phyloP scores from a whole-genome alignment of 768 basidiomycete genomes.

The Pleurotus salmoneostramineus region DNA sequence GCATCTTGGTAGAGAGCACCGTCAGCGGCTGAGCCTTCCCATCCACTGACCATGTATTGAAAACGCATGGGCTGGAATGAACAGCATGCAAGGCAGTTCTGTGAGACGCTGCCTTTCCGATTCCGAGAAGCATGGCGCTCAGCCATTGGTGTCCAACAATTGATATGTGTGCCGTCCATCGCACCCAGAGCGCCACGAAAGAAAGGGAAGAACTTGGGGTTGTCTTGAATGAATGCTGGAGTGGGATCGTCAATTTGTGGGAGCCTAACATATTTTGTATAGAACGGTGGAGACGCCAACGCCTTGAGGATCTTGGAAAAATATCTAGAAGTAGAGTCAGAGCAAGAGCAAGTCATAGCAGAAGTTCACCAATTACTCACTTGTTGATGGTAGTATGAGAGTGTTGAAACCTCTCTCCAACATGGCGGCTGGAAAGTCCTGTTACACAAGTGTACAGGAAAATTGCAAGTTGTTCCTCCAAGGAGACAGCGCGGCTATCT shows the following conservation, averaged over 20 bases:
- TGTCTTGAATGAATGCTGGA: conserved; percentile 14
- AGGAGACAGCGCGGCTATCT: background rate
- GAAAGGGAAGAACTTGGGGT: conserved; percentile 25
- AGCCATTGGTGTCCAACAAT: conserved; percentile 14
- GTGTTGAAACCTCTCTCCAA: conserved; percentile 25
- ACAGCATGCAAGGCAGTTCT: conserved; percentile 32
- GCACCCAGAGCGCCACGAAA: conserved; percentile 29
- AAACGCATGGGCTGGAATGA: conserved; percentile 27
- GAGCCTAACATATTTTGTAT: conserved; percentile 15
- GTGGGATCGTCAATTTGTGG: conserved; percentile 13
- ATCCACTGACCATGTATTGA: conserved; percentile 32
- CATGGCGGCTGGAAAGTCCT: conserved; percentile 18
- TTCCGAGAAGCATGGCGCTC: conserved; percentile 17
- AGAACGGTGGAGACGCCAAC: conserved; percentile 13
- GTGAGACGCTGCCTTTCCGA: conserved; percentile 29
- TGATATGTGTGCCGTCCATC: conserved; percentile 28
- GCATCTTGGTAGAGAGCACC: conserved; percentile 25
- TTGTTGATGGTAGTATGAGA: conserved; percentile 19
- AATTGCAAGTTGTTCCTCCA: conserved; percentile 23
- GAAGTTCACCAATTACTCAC: conserved; percentile 4
- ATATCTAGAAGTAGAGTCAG: conserved; percentile 6
- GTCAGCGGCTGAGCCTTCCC: conserved; percentile 37
- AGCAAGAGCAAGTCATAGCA: background rate
- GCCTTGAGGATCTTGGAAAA: conserved; percentile 11
- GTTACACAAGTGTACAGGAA: conserved; percentile 23